A percentile compares a stretch with the other conserved stretches of the same genome.
Evolutionary conservation across 441 rosid genomes (phyloP).

Genomic region (Gossypium lobatum): DNA sequence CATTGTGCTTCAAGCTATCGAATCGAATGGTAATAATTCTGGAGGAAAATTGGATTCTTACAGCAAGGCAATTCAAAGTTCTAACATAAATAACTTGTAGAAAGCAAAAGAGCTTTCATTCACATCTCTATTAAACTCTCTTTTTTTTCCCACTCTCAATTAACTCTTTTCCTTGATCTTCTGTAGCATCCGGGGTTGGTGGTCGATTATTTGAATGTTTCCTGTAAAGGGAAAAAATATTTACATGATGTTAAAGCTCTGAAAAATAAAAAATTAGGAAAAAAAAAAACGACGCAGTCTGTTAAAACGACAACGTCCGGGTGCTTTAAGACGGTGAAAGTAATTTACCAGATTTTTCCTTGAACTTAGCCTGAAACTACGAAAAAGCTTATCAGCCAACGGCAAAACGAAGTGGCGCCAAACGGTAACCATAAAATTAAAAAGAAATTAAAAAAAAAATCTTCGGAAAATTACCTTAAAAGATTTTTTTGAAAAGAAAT

Average conservation of each 20-base stretch:
- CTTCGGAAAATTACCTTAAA: background rate
- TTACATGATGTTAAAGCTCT: background rate
- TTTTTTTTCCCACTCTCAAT: no score
- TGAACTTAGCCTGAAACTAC: background rate
- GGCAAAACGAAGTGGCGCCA: conserved; percentile 52
- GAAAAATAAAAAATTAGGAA: background rate
- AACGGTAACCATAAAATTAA: conserved; percentile 28
- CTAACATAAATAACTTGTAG: no score
- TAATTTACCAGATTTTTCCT: background rate
- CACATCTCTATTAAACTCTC: no score
- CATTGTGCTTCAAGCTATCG: no score
- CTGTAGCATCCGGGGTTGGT: no score
- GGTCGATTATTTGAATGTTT: no score
- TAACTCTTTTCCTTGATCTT: no score
- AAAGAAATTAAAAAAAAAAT: background rate
- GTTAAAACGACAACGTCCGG: conserved; percentile 14
- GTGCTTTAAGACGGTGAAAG: background rate
- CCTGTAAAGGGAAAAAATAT: no score
- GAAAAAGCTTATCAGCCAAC: conserved; percentile 19
- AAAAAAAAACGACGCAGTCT: background rate
- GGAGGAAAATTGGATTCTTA: no score
- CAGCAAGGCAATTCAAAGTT: no score
- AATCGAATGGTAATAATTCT: no score
- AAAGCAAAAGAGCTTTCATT: no score
- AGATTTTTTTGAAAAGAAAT: background rate